These are phyloP conservation scores for Pseudonitzschia multiseries DNA, from an alignment of 108 stramenopile genomes.

Conservation along the genomic window DNA sequence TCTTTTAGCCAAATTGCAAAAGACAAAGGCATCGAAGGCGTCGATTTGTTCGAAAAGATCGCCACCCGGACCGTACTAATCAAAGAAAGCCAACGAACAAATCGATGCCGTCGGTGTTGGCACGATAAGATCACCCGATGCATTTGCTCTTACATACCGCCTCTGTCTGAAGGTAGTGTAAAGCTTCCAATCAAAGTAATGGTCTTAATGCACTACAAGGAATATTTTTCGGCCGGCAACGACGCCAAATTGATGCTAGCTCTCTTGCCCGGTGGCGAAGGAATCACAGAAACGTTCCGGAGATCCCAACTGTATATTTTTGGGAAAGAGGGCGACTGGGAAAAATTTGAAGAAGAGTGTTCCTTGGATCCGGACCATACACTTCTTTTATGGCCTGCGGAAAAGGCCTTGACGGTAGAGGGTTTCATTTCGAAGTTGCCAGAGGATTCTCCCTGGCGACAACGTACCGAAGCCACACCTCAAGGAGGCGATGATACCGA, in stretches of 20 bases:
- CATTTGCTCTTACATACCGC: slow-evolving; percentile 17
- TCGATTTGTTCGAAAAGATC: slow-evolving; percentile 33
- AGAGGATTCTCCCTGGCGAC: slow-evolving; percentile 4
- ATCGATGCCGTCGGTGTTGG: slow-evolving; percentile 30
- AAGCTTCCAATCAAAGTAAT: slow-evolving; percentile 26
- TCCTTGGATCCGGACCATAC: slow-evolving; percentile 15
- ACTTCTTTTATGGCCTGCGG: slow-evolving; percentile 36
- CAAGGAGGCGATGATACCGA: neutral
- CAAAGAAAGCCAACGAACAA: slow-evolving; percentile 10
- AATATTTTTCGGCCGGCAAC: slow-evolving; percentile 36
- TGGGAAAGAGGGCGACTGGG: slow-evolving; percentile 32
- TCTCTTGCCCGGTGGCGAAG: neutral
- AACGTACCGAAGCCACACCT: neutral
- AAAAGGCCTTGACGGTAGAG: slow-evolving; percentile 23
- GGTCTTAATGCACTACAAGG: slow-evolving; percentile 39
- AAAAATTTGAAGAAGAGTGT: slow-evolving; percentile 26
- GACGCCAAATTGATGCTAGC: slow-evolving; percentile 34
- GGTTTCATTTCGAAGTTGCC: slow-evolving; percentile 14
- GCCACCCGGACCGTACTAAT: slow-evolving; percentile 22
- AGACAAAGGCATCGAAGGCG: slow-evolving; percentile 22
- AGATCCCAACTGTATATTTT: slow-evolving; percentile 27
- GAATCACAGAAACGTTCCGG: neutral
- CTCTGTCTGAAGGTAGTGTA: neutral
- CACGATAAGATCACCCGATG: slow-evolving; percentile 20
- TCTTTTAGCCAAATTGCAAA: neutral